Percentiles rank a stretch among this genome's conserved stretches.
Conservation (phyloP, 371 early-diverging fungal genomes). For the Zychaea mexicana region DNA sequence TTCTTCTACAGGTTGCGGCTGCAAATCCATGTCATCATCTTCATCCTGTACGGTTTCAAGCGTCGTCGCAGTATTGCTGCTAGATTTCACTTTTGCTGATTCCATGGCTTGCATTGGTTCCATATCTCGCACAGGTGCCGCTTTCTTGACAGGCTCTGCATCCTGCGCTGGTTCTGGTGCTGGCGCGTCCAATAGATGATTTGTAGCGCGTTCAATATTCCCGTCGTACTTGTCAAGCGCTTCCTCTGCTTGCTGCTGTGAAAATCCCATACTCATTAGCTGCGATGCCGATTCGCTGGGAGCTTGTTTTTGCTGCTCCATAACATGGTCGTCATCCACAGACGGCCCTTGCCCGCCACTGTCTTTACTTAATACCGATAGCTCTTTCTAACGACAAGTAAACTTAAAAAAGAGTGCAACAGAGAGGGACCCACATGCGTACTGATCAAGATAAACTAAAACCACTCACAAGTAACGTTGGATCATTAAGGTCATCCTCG, state of each 20-base stretch:
- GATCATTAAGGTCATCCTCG: conserved; percentile 44
- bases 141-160: too few species aligned
- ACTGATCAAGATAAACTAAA: too few species aligned
- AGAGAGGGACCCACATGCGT: too few species aligned
- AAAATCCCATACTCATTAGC: conserved; percentile 39
- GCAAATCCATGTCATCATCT: background rate
- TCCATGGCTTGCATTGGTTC: too few species aligned
- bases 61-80: background rate
- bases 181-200: conserved; percentile 33
- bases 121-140: background rate
- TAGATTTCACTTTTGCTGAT: background rate
- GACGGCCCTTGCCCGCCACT: background rate
- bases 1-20: conserved; percentile 4
- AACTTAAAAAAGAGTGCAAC: background rate
- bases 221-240: conserved; percentile 32
- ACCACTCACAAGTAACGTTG: conserved; percentile 36
- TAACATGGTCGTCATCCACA: background rate
- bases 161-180: background rate
- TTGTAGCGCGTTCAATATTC: conserved; percentile 38
- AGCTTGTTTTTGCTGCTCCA: background rate
- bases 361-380: conserved; percentile 18
- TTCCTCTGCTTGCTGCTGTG: conserved; percentile 23
- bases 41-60: background rate
- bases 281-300: conserved; percentile 7
- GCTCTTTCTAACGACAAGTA: conserved; percentile 20